phyloP scores from a whole-genome alignment of 805 yeast species.

The Saturnispora dispora region DNA sequence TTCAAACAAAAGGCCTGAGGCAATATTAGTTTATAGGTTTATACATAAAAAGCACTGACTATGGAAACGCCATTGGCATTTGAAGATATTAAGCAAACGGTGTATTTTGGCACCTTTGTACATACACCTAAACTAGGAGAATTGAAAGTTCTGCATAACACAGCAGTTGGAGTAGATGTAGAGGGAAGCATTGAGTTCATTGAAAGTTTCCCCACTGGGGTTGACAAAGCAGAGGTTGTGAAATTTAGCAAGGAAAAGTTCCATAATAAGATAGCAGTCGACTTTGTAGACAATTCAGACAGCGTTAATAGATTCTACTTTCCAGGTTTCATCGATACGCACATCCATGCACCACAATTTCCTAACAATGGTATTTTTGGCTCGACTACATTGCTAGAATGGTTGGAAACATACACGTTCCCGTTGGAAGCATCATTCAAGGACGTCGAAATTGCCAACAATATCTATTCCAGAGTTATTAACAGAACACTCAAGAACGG shows the following conservation, averaged over 20 bases:
- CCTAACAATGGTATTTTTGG: conserved; percentile 82
- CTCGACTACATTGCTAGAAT: conserved; percentile 73
- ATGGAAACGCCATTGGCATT: not conserved
- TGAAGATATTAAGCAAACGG: conserved; percentile 23
- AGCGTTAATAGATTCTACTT: conserved; percentile 50
- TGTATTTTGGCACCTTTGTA: conserved; percentile 61
- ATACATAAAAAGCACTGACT: not conserved
- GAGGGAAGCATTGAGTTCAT: conserved; percentile 44
- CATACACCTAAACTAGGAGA: conserved; percentile 58
- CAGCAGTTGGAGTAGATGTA: conserved; percentile 54
- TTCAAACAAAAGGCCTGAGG: too few relatives aligned
- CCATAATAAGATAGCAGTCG: conserved; percentile 17
- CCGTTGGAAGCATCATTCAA: conserved; percentile 70
- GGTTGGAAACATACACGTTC: conserved; percentile 84
- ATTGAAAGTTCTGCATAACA: conserved; percentile 45
- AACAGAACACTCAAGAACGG: conserved; percentile 64
- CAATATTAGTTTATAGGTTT: not conserved
- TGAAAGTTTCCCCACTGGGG: conserved; percentile 12
- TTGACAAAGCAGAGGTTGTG: conserved; percentile 10
- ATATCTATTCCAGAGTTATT: conserved; percentile 62
- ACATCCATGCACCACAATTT: conserved; percentile 77
- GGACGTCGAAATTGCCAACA: conserved; percentile 43
- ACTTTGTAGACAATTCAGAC: conserved; percentile 27
- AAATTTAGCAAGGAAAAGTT: conserved; percentile 2
- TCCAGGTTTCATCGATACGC: conserved; percentile 80